Base-by-base conservation (phyloP, 2,329 filamentous ascomycete genomes). In the Parasarocladium wereldwijsianum region DNA sequence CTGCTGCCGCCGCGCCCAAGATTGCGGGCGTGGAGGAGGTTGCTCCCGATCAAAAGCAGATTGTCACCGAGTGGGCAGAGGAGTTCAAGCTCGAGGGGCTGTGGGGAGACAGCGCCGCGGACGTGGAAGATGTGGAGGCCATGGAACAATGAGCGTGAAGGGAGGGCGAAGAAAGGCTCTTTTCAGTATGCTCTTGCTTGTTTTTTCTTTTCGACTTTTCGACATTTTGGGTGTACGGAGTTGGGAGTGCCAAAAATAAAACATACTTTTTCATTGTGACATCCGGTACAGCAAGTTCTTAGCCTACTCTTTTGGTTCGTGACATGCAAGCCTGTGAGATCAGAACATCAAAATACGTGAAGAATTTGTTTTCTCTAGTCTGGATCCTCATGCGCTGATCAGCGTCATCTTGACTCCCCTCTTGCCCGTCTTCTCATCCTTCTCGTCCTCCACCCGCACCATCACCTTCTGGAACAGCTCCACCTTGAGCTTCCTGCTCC, bases 401-500 rank as follows among this genome's bases (percentile, higher is more conserved):
- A 81, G 50, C 54, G 76, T 74, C 63, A 90, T 67, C 64, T 76
- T 84, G 14, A 86, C 79, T 40, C 82, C 87, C 40, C 90, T 73
- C 75, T 96, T 98, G 33, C 90, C 90, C n/a, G 87, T 94, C 36
- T 73, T 73, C 58, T 92, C 83, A 52, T 98, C 90, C 62, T 86
- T 83, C 48, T 93, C 79, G 50, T 96, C 92, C 44, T 75, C 82
- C 39, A 98, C 85, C 49, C 76, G 73, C 10, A 98, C 87, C 43
- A 65, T 70, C 40, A 98, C 80, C 63, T 87, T 93, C 52, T 90
- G 75, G 64, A 98, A 98, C 35, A 98, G 58, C 52, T 92, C 84
- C 2, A 94, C 68, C 38, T 55, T 65, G 40, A 75, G 35, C 38
- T 63, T 55, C 29, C 64, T 55, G 42, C 60, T 65, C 8, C 72